Evolutionary conservation across 352 stramenopile genomes (phyloP).

Genomic region (Phytophthora niederhauseri): DNA sequence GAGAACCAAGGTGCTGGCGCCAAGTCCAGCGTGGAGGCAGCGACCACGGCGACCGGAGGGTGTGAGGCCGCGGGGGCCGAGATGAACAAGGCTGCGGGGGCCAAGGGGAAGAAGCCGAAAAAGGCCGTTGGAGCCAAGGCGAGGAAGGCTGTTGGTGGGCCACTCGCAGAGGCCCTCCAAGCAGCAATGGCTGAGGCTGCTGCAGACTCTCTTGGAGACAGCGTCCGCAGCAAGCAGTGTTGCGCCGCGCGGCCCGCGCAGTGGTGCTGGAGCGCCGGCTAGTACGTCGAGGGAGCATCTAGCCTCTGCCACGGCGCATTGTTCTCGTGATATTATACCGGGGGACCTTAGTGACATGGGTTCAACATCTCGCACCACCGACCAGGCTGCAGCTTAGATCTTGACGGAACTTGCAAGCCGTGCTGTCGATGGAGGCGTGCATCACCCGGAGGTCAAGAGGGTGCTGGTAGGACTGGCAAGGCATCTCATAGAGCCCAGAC

Average conservation of each 20-base stretch:
- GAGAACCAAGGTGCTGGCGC: not conserved
- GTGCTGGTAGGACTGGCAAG: no score
- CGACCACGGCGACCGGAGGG: not conserved
- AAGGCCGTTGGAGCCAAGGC: not conserved
- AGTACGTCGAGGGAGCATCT: not conserved
- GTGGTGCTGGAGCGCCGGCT: not conserved
- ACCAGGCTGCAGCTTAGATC: not conserved
- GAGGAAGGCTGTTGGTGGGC: not conserved
- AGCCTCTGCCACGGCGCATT: not conserved
- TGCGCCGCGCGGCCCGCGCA: not conserved
- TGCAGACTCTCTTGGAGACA: not conserved
- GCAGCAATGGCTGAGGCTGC: not conserved
- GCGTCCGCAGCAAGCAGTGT: not conserved
- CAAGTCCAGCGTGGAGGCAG: not conserved
- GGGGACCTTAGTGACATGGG: not conserved
- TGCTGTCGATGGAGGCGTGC: no score
- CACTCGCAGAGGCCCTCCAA: not conserved
- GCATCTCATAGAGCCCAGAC: no score
- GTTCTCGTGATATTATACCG: not conserved
- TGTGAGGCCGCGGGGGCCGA: not conserved
- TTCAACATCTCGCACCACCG: not conserved
- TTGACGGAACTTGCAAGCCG: no score
- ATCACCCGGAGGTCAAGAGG: no score
- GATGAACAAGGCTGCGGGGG: not conserved
- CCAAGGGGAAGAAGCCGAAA: not conserved